Base-by-base conservation (phyloP, 169 alveolate genomes). In the Plasmodium vivax region DNA sequence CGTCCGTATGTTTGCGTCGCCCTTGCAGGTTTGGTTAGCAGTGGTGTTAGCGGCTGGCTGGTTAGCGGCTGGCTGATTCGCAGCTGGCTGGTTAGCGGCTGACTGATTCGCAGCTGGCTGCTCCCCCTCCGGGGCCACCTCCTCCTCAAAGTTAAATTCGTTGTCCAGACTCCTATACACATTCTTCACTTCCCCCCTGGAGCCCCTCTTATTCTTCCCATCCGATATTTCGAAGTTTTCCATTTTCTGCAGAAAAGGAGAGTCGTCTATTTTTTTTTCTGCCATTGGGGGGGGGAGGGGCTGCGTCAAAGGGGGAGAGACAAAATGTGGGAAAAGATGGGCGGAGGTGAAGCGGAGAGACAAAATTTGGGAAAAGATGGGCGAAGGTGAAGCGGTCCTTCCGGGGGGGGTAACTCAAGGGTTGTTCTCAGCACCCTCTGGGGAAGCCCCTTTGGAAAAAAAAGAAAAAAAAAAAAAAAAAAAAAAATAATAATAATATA, bases 241-340 rank as follows among this genome's bases (percentile, higher is more conserved):
- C 90, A 88, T 88, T n/a, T 88, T 88, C 16, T 84, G 68, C 81
- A 88, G 71, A 58, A 88, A 88, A 38, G 94, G 94, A n/a, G 94
- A 79, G 32, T 88, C 62, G 62, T 88, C 94, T 38, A 88, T 58
- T 36, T 88, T 88, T 19, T 88, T 88, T n/a, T 77, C 90, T 2
- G 72, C 80, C 94, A 88, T 88, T 12, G 23, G 23, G 58, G 45
- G 4, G 23, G 38, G 5, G 51, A 38, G 30, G 1, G 32, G 36
- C n/a, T n/a, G n/a, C n/a, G n/a, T n/a, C n/a, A n/a, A n/a, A 75
- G 83, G 47, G 47, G 47, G 43, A 43, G 14, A 16, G 54, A 54
- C 41, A 38, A 30, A 19, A 38, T 82, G 30, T 41, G 27, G 34
- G 36, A 62, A n/a, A 12, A 16, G 12, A 8, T 45, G 9, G 12